These are phyloP conservation scores for Glaciozyma martinii DNA, from an alignment of 768 basidiomycete genomes.

Conservation along the genomic window DNA sequence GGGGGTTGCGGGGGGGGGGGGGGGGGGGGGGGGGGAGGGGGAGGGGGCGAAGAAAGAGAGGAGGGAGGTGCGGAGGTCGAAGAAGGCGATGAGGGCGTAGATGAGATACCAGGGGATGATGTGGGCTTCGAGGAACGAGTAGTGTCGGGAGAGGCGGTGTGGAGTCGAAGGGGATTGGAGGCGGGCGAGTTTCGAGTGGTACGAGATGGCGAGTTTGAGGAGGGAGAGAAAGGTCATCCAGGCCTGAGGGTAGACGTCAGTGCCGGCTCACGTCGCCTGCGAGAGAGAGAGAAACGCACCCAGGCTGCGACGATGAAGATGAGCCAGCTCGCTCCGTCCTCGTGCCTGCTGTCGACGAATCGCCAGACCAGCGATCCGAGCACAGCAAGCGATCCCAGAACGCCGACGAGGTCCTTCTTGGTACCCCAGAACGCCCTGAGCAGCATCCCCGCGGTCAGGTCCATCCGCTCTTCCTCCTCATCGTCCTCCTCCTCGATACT, in stretches of 20 bases:
- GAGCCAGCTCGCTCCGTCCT: conserved; percentile 1
- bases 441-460: background rate
- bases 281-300: conserved; percentile 16
- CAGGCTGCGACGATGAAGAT: conserved; percentile 4
- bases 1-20: too few relatives aligned
- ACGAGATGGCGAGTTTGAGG: conserved; percentile 21
- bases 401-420: conserved; percentile 16
- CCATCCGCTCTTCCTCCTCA: background rate
- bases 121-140: conserved; percentile 24
- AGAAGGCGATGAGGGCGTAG: conserved; percentile 28
- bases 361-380: background rate
- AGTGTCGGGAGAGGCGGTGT: conserved; percentile 11
- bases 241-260: conserved; percentile 8
- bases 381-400: background rate
- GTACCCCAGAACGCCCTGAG: conserved; percentile 10
- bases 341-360: background rate
- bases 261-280: background rate
- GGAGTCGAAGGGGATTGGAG: conserved; percentile 6
- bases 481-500: background rate
- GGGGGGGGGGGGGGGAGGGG: conserved; percentile 1
- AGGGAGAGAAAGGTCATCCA: conserved; percentile 18
- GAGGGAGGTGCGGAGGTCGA: conserved; percentile 32
- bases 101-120: conserved; percentile 27
- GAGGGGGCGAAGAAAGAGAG: conserved; percentile 9
- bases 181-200: conserved; percentile 14